Percentiles rank a stretch among this genome's conserved stretches.
Evolutionary conservation across 2,329 filamentous ascomycete species (phyloP).

Genomic region (Corinectria fuckeliana): DNA sequence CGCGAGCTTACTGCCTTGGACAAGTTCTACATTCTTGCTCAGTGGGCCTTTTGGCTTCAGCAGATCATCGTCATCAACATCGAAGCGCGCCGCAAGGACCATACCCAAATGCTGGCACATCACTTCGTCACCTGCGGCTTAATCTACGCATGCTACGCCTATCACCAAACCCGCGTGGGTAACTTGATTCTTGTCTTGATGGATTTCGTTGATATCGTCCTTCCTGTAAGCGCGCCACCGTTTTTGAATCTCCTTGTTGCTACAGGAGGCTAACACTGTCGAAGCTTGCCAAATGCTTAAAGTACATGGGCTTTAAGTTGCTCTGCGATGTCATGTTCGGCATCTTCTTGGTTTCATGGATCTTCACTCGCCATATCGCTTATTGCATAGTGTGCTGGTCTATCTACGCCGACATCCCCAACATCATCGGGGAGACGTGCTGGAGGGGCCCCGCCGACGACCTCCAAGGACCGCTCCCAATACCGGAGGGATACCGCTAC

Average conservation of each 20-base stretch:
- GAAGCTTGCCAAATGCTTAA: conserved; percentile 87
- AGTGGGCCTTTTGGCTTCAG: conserved; percentile 92
- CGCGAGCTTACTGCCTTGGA: conserved; percentile 74
- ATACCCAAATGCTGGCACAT: conserved; percentile 93
- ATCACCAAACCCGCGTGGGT: conserved; percentile 84
- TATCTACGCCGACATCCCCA: conserved; percentile 20
- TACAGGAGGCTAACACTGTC: background rate
- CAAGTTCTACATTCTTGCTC: conserved; percentile 88
- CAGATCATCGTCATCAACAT: conserved; percentile 93
- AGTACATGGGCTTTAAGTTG: conserved; percentile 79
- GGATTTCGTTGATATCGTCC: conserved; percentile 87
- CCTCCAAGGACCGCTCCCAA: background rate
- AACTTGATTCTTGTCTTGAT: conserved; percentile 89
- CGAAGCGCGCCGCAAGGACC: conserved; percentile 90
- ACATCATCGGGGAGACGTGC: conserved; percentile 12
- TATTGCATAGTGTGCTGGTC: conserved; percentile 84
- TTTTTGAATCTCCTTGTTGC: too few relatives aligned
- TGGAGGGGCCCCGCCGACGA: conserved; percentile 3
- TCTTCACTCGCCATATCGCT: conserved; percentile 78
- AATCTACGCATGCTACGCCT: conserved; percentile 81
- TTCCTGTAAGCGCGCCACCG: conserved; percentile 69
- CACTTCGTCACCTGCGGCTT: conserved; percentile 87
- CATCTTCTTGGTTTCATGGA: conserved; percentile 84
- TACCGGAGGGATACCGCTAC: conserved; percentile 3
- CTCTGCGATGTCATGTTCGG: conserved; percentile 84